Evolutionary conservation across 129 eudicot genomes (phyloP).

Genomic region (Arctium minus): DNA sequence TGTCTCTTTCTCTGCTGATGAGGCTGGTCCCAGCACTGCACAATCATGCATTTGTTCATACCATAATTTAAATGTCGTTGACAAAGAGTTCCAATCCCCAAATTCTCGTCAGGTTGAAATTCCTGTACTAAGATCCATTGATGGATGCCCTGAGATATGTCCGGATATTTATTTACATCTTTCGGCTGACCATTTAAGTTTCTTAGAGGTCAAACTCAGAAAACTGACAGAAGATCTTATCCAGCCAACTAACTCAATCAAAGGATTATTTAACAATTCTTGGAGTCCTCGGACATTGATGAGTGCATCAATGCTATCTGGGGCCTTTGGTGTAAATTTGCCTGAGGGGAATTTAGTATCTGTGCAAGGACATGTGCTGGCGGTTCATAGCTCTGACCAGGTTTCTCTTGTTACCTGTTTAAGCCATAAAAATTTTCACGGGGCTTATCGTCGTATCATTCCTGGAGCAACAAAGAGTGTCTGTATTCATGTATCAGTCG

Average conservation of each 20-base stretch:
- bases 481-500: constrained; percentile 66
- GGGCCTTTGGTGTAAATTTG: constrained; percentile 26
- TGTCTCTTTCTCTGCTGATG: constrained; percentile 45
- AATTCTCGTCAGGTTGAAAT: constrained; percentile 21
- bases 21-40: constrained; percentile 21
- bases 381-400: constrained; percentile 40
- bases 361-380: constrained; percentile 61
- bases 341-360: constrained; percentile 58
- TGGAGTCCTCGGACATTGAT: constrained; percentile 20
- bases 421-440: constrained; percentile 3
- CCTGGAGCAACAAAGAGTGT: constrained; percentile 24
- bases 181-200: constrained; percentile 37
- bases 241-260: constrained; percentile 31
- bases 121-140: constrained; percentile 4
- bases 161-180: constrained; percentile 44
- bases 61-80: neutral
- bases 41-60: constrained; percentile 5
- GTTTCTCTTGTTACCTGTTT: constrained; percentile 22
- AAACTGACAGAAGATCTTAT: constrained; percentile 26
- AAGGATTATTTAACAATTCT: constrained; percentile 22
- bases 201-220: constrained; percentile 36
- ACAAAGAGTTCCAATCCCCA: constrained; percentile 2
- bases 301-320: constrained; percentile 26
- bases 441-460: constrained; percentile 24
- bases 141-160: constrained; percentile 15